These are phyloP conservation scores for Oryza punctata DNA, from an alignment of 176 grass and related monocot species.

Conservation along the genomic window DNA sequence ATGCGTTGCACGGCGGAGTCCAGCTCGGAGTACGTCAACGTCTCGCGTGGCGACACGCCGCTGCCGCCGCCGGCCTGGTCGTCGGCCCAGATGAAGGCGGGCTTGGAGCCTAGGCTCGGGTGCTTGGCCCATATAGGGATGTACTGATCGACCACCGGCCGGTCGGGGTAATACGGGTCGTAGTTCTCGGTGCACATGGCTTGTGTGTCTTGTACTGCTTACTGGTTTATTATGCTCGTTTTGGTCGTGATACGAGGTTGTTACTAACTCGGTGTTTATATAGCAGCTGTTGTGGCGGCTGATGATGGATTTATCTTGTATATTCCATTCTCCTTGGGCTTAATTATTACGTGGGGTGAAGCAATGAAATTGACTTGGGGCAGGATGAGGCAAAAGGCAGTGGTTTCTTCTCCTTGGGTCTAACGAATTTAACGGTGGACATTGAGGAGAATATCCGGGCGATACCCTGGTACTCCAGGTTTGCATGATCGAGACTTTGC, in stretches of 20 bases:
- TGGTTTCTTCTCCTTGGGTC: slow-evolving; percentile 10
- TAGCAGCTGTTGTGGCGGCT: background rate
- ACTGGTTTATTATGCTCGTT: background rate
- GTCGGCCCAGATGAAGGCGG: slow-evolving; percentile 52
- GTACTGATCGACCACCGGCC: slow-evolving; percentile 58
- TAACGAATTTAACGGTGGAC: slow-evolving; percentile 31
- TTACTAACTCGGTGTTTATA: slow-evolving; percentile 17
- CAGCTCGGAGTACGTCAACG: slow-evolving; percentile 47
- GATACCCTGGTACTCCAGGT: background rate
- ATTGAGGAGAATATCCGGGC: slow-evolving; percentile 21
- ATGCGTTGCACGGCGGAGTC: slow-evolving; percentile 38
- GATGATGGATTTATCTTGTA: background rate
- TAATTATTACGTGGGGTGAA: background rate
- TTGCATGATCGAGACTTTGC: background rate
- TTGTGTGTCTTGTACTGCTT: background rate
- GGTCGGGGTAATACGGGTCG: slow-evolving; percentile 52
- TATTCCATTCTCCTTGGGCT: background rate
- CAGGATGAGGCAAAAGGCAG: slow-evolving; percentile 29
- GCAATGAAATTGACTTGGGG: background rate
- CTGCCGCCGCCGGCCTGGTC: slow-evolving; percentile 11
- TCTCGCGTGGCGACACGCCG: slow-evolving; percentile 2
- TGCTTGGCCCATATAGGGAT: slow-evolving; percentile 47
- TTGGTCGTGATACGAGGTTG: background rate
- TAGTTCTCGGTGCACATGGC: slow-evolving; percentile 59
- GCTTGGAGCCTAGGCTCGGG: slow-evolving; percentile 30